A percentile compares a stretch with the other conserved stretches of the same genome.
Conservation (phyloP, 768 basidiomycete genomes). For the Russula vinacea region DNA sequence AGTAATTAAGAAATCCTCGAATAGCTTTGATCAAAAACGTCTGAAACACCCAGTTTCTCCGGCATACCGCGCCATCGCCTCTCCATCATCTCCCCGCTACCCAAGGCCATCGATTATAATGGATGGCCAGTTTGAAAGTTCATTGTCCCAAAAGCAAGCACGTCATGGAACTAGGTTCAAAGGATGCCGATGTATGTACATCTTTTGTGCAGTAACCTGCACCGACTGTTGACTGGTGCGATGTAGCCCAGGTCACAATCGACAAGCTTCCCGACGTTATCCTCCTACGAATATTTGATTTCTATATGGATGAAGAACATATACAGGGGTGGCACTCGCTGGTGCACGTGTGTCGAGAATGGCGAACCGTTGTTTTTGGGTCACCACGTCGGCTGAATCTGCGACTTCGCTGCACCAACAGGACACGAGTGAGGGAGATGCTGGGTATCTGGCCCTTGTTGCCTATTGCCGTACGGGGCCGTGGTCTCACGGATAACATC, state of each 20-base stretch:
- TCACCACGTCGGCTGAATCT: not conserved
- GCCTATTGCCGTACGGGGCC: not conserved
- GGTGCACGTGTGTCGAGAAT: slow-evolving; percentile 1
- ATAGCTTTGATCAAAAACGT: too few relatives aligned
- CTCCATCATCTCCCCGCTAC: too few relatives aligned
- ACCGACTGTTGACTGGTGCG: too few relatives aligned
- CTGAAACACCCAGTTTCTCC: too few relatives aligned
- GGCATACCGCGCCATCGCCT: too few relatives aligned
- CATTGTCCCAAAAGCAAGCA: too few relatives aligned
- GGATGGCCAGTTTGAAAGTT: too few relatives aligned
- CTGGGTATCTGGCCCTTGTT: not conserved
- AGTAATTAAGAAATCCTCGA: too few relatives aligned
- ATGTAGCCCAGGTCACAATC: not conserved
- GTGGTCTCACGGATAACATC: not conserved
- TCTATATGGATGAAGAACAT: not conserved
- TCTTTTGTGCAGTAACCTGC: too few relatives aligned
- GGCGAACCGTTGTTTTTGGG: not conserved
- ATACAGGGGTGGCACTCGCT: not conserved
- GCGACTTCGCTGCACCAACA: not conserved
- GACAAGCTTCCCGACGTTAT: slow-evolving; percentile 25
- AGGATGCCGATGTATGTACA: too few relatives aligned
- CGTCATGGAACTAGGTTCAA: too few relatives aligned
- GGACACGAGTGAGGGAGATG: not conserved
- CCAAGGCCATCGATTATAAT: too few relatives aligned
- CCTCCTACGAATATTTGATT: not conserved